These are phyloP conservation scores for Plenodomus biglobosus DNA, from an alignment of 2,329 filamentous ascomycete species.

Conservation along the genomic window DNA sequence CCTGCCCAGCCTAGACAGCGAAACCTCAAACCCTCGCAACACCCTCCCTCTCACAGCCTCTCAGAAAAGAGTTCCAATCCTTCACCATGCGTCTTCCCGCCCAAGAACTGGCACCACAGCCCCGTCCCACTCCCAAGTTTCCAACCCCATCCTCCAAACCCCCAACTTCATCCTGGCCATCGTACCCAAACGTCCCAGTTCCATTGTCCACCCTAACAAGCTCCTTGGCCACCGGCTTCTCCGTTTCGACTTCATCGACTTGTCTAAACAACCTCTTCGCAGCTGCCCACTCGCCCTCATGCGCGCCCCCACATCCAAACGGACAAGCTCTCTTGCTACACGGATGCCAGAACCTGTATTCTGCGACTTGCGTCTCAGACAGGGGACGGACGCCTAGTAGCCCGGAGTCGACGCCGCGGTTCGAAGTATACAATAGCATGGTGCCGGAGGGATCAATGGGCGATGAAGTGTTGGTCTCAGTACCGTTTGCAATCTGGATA, in stretches of 20 bases:
- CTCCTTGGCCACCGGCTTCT: neutral
- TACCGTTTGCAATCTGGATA: conserved; percentile 36
- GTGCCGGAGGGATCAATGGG: conserved; percentile 33
- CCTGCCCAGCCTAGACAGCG: no score
- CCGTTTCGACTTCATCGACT: conserved; percentile 19
- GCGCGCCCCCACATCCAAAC: conserved; percentile 35
- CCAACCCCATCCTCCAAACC: neutral
- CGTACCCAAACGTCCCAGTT: conserved; percentile 1
- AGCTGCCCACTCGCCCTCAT: conserved; percentile 33
- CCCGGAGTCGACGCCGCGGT: conserved; percentile 29
- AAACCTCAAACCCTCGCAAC: conserved; percentile 16
- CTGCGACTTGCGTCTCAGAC: conserved; percentile 37
- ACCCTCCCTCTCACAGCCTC: conserved; percentile 22
- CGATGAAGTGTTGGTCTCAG: conserved; percentile 21
- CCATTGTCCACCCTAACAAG: neutral
- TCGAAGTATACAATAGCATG: conserved; percentile 35
- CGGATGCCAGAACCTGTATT: conserved; percentile 42
- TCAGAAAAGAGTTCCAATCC: conserved; percentile 17
- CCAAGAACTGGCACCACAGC: conserved; percentile 9
- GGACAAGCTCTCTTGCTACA: conserved; percentile 34
- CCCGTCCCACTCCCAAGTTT: neutral
- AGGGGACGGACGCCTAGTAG: conserved; percentile 35
- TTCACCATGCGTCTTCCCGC: conserved; percentile 13
- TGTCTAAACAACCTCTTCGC: conserved; percentile 36
- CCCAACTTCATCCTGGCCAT: conserved; percentile 3